Conservation (phyloP, 2,329 filamentous ascomycete species). For the Alternaria hordeiaustralica region DNA sequence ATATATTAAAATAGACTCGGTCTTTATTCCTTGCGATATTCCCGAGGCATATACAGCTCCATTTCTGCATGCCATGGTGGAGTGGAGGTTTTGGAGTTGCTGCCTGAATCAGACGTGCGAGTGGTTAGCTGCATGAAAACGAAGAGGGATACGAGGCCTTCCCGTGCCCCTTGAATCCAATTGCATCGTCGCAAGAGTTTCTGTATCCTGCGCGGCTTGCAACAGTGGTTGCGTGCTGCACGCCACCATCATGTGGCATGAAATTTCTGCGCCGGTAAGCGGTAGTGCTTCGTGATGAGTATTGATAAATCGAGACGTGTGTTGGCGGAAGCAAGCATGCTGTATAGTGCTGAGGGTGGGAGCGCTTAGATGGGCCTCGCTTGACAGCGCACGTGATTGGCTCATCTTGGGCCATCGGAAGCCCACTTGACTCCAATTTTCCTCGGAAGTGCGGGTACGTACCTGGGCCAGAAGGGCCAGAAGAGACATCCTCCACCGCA, state of each 20-base stretch:
- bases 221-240: background rate
- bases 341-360: background rate
- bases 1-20: conserved; percentile 11
- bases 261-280: background rate
- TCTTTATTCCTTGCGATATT: conserved; percentile 3
- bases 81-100: conserved; percentile 16
- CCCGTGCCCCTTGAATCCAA: background rate
- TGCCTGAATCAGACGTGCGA: conserved; percentile 9
- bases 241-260: background rate
- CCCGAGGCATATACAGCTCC: conserved; percentile 2
- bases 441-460: background rate
- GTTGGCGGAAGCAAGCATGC: conserved; percentile 11
- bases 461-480: conserved; percentile 9
- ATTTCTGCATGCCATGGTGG: conserved; percentile 7
- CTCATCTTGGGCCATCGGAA: conserved; percentile 6
- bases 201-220: conserved; percentile 8
- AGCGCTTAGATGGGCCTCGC: conserved; percentile 13
- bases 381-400: conserved; percentile 18
- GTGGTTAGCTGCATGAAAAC: conserved; percentile 5
- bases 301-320: conserved; percentile 5
- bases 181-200: conserved; percentile 6
- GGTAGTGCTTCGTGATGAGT: background rate
- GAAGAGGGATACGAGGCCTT: conserved; percentile 17
- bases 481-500: background rate
- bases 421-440: background rate